phyloP scores from a whole-genome alignment of 495 filamentous ascomycete species.

The Cryomyces minteri region DNA sequence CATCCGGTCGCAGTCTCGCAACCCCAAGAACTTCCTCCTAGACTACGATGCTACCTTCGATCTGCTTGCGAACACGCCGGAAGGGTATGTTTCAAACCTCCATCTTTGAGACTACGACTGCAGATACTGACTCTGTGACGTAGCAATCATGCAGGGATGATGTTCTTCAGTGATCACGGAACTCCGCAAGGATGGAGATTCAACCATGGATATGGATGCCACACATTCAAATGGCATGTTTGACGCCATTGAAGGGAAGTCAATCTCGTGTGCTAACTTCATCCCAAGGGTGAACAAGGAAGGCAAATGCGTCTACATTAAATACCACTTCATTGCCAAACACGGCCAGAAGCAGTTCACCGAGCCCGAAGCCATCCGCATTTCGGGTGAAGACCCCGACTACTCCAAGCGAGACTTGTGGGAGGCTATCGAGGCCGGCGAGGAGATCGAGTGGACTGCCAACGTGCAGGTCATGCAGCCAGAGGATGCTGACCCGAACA shows the following conservation, averaged over 20 bases:
- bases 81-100: constrained; percentile 8
- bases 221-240: constrained; percentile 33
- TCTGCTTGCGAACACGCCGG: constrained; percentile 32
- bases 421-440: constrained; percentile 28
- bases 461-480: constrained; percentile 33
- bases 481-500: constrained; percentile 26
- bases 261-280: too few species aligned
- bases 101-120: too few species aligned
- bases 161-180: constrained; percentile 39
- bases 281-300: constrained; percentile 26
- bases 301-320: constrained; percentile 37
- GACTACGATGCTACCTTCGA: constrained; percentile 36
- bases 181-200: constrained; percentile 32
- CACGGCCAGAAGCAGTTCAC: constrained; percentile 36
- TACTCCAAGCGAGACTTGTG: constrained; percentile 35
- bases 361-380: constrained; percentile 27
- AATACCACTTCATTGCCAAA: constrained; percentile 36
- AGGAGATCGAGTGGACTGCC: constrained; percentile 29
- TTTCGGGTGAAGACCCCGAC: constrained; percentile 30
- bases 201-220: constrained; percentile 36
- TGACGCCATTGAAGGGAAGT: too few species aligned
- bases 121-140: too few species aligned
- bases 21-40: constrained; percentile 34
- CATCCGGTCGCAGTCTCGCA: constrained; percentile 35
- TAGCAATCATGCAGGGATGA: constrained; percentile 35